A percentile compares a stretch with the other conserved stretches of the same genome.
phyloP scores from a whole-genome alignment of 2,329 filamentous ascomycete species.

The Grosmannia huntii region DNA sequence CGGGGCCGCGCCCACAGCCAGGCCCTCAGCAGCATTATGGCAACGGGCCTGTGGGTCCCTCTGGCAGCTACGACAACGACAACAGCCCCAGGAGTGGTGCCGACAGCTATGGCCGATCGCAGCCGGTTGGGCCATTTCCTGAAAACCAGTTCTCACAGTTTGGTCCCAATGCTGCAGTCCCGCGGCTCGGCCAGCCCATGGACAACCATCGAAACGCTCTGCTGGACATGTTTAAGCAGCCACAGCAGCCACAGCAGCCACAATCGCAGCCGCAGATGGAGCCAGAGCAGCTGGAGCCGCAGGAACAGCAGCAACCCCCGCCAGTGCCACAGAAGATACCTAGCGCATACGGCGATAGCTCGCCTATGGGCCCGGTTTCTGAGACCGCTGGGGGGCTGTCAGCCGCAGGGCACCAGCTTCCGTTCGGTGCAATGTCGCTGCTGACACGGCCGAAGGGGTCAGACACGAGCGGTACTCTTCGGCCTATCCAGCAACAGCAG shows the following conservation, averaged over 20 bases:
- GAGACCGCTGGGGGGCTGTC: slow-evolving; percentile 15
- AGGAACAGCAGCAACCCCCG: slow-evolving; percentile 11
- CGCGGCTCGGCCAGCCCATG: background rate
- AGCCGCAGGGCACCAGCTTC: slow-evolving; percentile 22
- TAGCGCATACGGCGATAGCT: background rate
- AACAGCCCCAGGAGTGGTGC: background rate
- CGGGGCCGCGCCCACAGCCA: background rate
- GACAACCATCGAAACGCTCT: slow-evolving; percentile 11
- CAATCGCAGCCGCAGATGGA: background rate
- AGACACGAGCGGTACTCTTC: background rate
- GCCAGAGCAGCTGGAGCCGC: background rate
- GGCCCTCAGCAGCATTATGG: background rate
- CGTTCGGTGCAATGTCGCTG: slow-evolving; percentile 26
- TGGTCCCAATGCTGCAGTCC: background rate
- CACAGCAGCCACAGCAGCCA: slow-evolving; percentile 12
- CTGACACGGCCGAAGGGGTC: slow-evolving; percentile 21
- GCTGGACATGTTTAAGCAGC: slow-evolving; percentile 31
- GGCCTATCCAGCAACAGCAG: background rate
- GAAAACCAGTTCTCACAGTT: background rate
- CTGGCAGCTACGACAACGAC: background rate
- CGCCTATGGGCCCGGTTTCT: slow-evolving; percentile 15
- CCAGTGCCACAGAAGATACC: background rate
- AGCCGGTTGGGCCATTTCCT: background rate
- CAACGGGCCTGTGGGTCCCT: background rate
- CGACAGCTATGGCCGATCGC: background rate